Evolutionary conservation across 2,329 filamentous ascomycete species (phyloP), one percentile per base, ranked within the genome.

Genomic region (Penicillium sp.): DNA sequence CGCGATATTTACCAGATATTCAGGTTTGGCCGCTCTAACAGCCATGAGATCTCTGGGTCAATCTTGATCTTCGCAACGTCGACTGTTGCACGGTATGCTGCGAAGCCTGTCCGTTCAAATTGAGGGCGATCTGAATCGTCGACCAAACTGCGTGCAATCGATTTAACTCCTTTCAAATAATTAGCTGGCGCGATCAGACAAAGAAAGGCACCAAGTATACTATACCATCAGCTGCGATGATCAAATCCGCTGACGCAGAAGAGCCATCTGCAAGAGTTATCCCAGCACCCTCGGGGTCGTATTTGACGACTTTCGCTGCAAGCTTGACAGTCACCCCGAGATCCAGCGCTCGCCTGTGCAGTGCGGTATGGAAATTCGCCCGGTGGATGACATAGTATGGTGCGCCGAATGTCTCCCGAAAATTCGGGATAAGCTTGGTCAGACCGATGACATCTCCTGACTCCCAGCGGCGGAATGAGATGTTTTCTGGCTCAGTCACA

Each of bases 31-130:
- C 52, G n/a, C 25, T 77, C 73, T 3, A 81, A 58, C 1, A 81
- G 48, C 77, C 77, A 80, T 0, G 73, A 63, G 1, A 74, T 63
- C 3, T 79, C 75, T 0, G 76, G 73, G 31, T 77, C 71, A 5
- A 62, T 52, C 20, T 66, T 67, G 64, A 82, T 78, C 50, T 71
- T 72, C 2, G 71, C 62, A 2, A 75, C 70, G 20, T 79, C 72
- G 0, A 81, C 75, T 0, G 73, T 76, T 0, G 78, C 76, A 4
- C 79, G 67, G 55, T 81, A 81, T 0, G 75, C 78, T 4, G 78
- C 76, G 55, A 78, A 80, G 0, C 76, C 78, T 0, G 78, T 61
- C 15, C 50, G 14, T 5, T 54, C 7, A 8, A 43, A 43, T 11
- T 25, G 3, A 2, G 37, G 37, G 4, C 38, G 11, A 22, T 6